Evolutionary conservation across 495 filamentous ascomycete species (phyloP).

Genomic region (Sphaerosporella brunnea): DNA sequence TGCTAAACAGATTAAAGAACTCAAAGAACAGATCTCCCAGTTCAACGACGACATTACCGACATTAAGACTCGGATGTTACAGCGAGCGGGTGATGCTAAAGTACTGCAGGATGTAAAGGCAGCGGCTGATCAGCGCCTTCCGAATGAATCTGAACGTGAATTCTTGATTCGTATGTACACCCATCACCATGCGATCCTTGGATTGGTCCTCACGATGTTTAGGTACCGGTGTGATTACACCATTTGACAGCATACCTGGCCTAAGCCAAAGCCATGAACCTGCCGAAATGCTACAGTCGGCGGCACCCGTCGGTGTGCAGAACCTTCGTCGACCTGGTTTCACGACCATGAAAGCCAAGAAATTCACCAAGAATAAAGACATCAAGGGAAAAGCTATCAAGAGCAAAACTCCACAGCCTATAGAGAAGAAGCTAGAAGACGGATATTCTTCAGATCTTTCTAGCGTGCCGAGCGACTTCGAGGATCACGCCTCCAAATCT

Average conservation of each 20-base stretch:
- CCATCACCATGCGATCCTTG: neutral
- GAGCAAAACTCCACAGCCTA: too few species aligned
- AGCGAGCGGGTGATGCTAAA: slow-evolving; percentile 39
- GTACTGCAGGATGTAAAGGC: slow-evolving; percentile 26
- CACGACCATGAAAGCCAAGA: too few species aligned
- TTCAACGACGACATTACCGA: slow-evolving; percentile 54
- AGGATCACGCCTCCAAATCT: slow-evolving; percentile 3
- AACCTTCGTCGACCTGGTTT: slow-evolving; percentile 71
- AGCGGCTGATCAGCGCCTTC: slow-evolving; percentile 34
- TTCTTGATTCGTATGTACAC: slow-evolving; percentile 57
- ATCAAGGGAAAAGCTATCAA: slow-evolving; percentile 6
- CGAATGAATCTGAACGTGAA: slow-evolving; percentile 66
- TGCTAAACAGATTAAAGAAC: slow-evolving; percentile 27
- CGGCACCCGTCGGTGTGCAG: slow-evolving; percentile 74
- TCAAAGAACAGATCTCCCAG: slow-evolving; percentile 40
- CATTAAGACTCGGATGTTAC: slow-evolving; percentile 60
- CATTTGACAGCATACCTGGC: slow-evolving; percentile 57
- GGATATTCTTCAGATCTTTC: slow-evolving; percentile 3
- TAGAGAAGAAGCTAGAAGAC: neutral
- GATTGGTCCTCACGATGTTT: neutral
- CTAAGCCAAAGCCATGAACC: too few species aligned
- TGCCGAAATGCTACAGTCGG: too few species aligned
- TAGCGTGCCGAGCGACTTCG: slow-evolving; percentile 8
- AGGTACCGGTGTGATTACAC: slow-evolving; percentile 84
- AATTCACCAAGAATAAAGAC: too few species aligned